Conservation (phyloP, 108 stramenopile species). For the Schizochytrium sp. region DNA sequence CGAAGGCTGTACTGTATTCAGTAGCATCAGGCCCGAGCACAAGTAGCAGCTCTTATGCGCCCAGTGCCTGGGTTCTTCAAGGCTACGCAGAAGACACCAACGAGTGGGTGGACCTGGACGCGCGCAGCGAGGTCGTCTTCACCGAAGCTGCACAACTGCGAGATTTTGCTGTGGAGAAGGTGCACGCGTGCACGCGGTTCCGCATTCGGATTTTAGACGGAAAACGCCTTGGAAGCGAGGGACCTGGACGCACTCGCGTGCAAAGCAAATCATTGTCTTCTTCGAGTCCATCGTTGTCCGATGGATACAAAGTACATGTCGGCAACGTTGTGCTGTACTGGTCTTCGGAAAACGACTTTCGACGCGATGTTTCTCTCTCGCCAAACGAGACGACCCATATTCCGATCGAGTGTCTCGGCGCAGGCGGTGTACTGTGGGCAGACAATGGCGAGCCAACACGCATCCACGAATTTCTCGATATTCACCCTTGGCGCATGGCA, state of each 20-base stretch:
- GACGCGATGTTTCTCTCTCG: background rate
- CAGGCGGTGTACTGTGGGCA: background rate
- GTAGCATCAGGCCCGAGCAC: background rate
- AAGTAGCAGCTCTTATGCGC: background rate
- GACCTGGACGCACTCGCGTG: background rate
- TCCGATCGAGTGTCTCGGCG: background rate
- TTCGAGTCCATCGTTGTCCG: background rate
- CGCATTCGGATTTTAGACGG: background rate
- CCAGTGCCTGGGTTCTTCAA: background rate
- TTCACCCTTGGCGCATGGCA: background rate
- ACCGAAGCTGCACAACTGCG: background rate
- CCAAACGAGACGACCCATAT: background rate
- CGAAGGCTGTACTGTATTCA: background rate
- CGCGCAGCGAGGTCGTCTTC: background rate
- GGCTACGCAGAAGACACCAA: background rate
- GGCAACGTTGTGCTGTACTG: too few species aligned
- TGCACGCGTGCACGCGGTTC: background rate
- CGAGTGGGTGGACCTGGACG: background rate
- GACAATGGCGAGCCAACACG: background rate
- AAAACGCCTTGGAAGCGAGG: background rate
- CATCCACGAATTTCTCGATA: background rate
- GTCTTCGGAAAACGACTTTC: too few species aligned
- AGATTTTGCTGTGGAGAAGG: background rate
- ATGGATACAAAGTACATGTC: background rate
- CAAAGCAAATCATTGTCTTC: background rate